Evolutionary conservation across 306 rosid genomes (phyloP), one percentile per base, ranked within the genome.

Genomic region (Elaeagnus macrophylla): DNA sequence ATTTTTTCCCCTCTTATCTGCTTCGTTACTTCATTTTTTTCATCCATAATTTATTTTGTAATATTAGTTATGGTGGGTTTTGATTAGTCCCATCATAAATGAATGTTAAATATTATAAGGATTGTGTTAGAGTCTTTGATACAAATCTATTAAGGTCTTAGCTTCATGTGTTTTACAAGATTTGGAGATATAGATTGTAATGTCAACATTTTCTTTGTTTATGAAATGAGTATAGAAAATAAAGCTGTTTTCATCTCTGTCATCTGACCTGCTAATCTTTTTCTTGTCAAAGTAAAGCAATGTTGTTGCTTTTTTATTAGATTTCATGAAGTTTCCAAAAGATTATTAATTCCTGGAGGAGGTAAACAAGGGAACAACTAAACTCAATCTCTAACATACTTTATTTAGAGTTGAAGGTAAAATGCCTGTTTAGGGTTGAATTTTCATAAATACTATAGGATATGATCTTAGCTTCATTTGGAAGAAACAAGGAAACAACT

Each of bases 41-140:
- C 15, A 3, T 61, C 56, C 40, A 63, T 14, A 20, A 66, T 69
- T 54, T 75, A 66, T 70, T 72, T 32, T 67, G 78, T 75, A 69
- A 63, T 61, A 66, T 73, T 25, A 74, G 67, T 55, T 68, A 54
- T 41, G 51, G 59, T 66, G 74, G 55, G 64, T 62, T 65, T 62
- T 64, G 49, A 54, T 56, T 50, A 10, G 69, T 56, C 47, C 66
- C 79, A 25, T 48, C 61, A 66, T 57, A 71, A 70, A 54, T 68
- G 65, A 54, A 54, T 67, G 60, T 64, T 39, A 61, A 66, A 14
- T 64, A 44, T 65, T 54, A 38, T 50, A 41, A 48, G 44, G 59
- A 61, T 55, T 61, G 51, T 71, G 58, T 63, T 72, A 69, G 59
- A 54, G 66, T 78, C 48, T 60, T 57, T 53, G 32, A 61, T 54